Evolutionary conservation across 257 asterid genomes (phyloP).

Genomic region (Nicotiana attenuata): DNA sequence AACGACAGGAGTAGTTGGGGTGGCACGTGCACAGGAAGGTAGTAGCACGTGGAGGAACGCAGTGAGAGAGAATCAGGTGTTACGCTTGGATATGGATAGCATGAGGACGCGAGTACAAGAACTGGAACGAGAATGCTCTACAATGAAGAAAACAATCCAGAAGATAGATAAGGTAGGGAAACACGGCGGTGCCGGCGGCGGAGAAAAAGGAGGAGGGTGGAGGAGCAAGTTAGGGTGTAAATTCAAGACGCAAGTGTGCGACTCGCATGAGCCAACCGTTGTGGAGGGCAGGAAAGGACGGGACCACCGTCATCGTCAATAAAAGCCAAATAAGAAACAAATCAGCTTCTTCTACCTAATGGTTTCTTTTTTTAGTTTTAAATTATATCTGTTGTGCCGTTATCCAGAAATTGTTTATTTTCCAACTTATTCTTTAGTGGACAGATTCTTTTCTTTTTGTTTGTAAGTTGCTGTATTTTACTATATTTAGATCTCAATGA

Average conservation of each 20-base stretch:
- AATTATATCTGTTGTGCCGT: neutral
- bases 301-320: constrained; percentile 33
- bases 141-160: constrained; percentile 63
- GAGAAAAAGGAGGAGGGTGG: constrained; percentile 40
- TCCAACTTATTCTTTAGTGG: constrained; percentile 9
- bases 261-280: constrained; percentile 72
- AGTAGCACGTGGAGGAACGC: constrained; percentile 58
- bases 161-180: constrained; percentile 53
- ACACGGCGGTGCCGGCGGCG: constrained; percentile 9
- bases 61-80: constrained; percentile 83
- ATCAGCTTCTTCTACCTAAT: neutral
- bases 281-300: constrained; percentile 54
- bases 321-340: constrained; percentile 1
- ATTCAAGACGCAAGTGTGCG: constrained; percentile 89
- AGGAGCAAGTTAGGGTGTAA: constrained; percentile 75
- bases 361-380: constrained; percentile 6
- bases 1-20: constrained; percentile 12
- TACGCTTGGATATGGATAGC: constrained; percentile 74
- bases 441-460: neutral
- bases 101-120: constrained; percentile 87
- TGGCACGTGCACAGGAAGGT: constrained; percentile 25
- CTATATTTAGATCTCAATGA: neutral
- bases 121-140: constrained; percentile 79
- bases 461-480: neutral
- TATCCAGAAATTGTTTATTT: neutral